Evolutionary conservation across 306 rosid species (phyloP), one percentile per base, ranked within the genome.

Genomic region (Begonia loranthoides): DNA sequence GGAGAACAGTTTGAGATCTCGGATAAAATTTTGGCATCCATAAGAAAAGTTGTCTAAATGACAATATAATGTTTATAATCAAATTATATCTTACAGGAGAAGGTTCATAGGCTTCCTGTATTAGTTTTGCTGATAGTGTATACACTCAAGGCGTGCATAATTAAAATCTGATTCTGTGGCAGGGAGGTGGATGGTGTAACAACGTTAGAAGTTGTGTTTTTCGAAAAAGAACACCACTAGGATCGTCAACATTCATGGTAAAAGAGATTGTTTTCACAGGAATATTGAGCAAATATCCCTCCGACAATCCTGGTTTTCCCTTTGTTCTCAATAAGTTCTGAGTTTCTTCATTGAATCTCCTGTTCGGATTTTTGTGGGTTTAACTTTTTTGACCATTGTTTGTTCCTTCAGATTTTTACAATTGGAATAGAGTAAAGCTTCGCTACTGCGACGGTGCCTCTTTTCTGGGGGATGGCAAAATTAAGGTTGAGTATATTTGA

Each of bases 401-500:
- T 54, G 50, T 53, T 63, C 45, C 19, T 43, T 39, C 71, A 92
- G 99, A 86, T 60, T 86, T 92, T 77, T 86, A 64, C 79, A 92
- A 85, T 66, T 92, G 96, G 96, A 92, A 86, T 53, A 70, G 99
- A 73, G 84, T 80, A 17, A 92, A 92, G 76, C 75, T 92, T 65
- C 96, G 99, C n/a, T 92, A 92, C 45, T 92, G 99, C 60, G 99
- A 92, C 48, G 99, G 99, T 22, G 99, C 94, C 49, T 92, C 99
- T 39, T 92, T 92, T 55, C 22, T 88, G 13, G 99, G 99, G 41
- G 96, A 86, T 52, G 46, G 70, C 64, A 93, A 83, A 61, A 60
- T 82, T 46, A 70, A 67, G 96, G 99, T 90, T 64, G 3, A 64
- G 0, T 9, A 2, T 2, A 41, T 9, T 6, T 9, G 10, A 12